Base-by-base conservation (phyloP, 345 rosid species). In the Eucalyptus marginata region DNA sequence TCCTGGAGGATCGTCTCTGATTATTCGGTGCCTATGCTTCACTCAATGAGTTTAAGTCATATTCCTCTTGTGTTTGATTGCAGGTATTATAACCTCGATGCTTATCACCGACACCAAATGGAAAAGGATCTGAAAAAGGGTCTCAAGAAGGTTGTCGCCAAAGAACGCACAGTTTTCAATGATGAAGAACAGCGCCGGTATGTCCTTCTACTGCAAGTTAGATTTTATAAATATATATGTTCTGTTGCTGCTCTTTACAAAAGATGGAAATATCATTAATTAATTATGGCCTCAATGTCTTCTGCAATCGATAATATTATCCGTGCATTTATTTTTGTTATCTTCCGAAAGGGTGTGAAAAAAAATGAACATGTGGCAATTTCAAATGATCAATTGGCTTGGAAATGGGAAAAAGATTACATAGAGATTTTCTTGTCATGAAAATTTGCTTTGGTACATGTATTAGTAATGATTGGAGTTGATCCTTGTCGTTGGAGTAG, bases 111-210 rank as follows among this genome's bases (percentile, higher is more conserved):
- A 83, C 97, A 6, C 71, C 80, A 98, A 92, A 90, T 98, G 95
- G 96, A 94, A 87, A 98, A 97, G 89, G 96, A 97, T 87, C 40
- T 68, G 91, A 94, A 94, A 87, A 95, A 93, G 91, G 98, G 99
- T 90, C 7, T 95, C 68, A 96, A 94, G 89, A 96, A 94, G 93
- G 94, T 93, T 89, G 81, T 87, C 58, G 36, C 87, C 85, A 90
- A 92, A 87, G 99, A 97, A 87, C 99, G 99, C 86, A 95, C 96
- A 88, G 94, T 96, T 80, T 97, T 97, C 90, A 95, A 97, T 93
- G 99, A 97, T 87, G 99, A 97, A 93, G 99, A 97, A 92, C 96
- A 94, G 87, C 96, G 98, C 13, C 93, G 99, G 99, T 97, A 96
- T 86, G 93, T 89, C 66, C 6, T 54, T 79, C 84, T 44, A 20